phyloP scores from a whole-genome alignment of 768 basidiomycete species.

The Boletus reticulatus region DNA sequence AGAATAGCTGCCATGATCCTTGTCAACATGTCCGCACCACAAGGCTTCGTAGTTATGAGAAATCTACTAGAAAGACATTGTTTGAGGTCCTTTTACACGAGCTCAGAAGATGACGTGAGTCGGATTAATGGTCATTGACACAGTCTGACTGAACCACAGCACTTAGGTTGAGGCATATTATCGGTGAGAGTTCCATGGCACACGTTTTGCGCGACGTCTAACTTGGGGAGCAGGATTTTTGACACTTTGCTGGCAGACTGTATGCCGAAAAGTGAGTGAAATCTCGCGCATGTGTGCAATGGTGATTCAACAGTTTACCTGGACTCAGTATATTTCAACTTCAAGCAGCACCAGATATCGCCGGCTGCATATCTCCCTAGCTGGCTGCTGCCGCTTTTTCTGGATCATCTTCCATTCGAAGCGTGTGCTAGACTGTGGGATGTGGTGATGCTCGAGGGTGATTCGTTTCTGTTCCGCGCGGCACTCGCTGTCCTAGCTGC shows the following conservation, averaged over 20 bases:
- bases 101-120: slow-evolving; percentile 77
- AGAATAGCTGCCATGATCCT: slow-evolving; percentile 85
- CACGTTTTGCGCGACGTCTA: slow-evolving; percentile 4
- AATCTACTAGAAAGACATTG: slow-evolving; percentile 86
- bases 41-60: slow-evolving; percentile 79
- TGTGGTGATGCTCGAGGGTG: slow-evolving; percentile 82
- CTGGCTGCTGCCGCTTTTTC: slow-evolving; percentile 80
- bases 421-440: slow-evolving; percentile 90
- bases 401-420: slow-evolving; percentile 88
- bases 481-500: slow-evolving; percentile 81
- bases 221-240: slow-evolving; percentile 62
- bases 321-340: slow-evolving; percentile 82
- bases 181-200: slow-evolving; percentile 45
- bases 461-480: slow-evolving; percentile 84
- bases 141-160: slow-evolving; percentile 26
- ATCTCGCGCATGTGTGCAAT: neutral
- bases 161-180: slow-evolving; percentile 86
- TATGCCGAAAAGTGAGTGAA: slow-evolving; percentile 82
- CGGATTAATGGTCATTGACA: slow-evolving; percentile 11
- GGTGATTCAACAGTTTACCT: neutral
- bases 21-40: slow-evolving; percentile 72
- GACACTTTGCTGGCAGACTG: slow-evolving; percentile 89
- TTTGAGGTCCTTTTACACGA: slow-evolving; percentile 74
- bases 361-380: slow-evolving; percentile 79
- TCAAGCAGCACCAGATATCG: slow-evolving; percentile 90